Evolutionary conservation across 2,329 filamentous ascomycete genomes (phyloP).

Genomic region (Aphanocladium album): DNA sequence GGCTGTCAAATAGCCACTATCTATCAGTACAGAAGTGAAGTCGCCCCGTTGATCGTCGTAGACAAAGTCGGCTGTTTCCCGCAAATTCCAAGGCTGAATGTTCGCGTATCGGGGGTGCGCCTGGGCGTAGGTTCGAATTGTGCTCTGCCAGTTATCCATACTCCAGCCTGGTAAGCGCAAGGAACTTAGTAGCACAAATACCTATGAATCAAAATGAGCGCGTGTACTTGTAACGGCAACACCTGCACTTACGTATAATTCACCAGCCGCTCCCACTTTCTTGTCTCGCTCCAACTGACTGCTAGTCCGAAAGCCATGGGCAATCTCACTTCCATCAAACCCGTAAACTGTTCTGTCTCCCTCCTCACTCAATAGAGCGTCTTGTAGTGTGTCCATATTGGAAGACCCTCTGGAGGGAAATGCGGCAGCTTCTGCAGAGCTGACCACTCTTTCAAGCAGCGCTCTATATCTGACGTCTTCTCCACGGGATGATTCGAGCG

Average conservation of each 20-base stretch:
- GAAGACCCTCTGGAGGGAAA: not conserved
- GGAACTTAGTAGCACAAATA: constrained; percentile 33
- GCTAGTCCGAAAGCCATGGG: constrained; percentile 14
- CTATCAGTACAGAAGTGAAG: constrained; percentile 15
- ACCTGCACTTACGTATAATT: constrained; percentile 20
- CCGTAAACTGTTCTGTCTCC: not conserved
- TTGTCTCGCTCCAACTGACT: constrained; percentile 20
- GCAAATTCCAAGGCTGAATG: constrained; percentile 33
- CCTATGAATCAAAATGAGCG: constrained; percentile 23
- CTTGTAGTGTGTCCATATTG: not conserved
- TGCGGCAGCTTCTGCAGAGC: not conserved
- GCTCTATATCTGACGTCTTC: not conserved
- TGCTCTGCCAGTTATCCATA: constrained; percentile 41
- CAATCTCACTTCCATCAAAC: constrained; percentile 17
- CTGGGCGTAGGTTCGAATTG: constrained; percentile 34
- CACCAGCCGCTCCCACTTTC: constrained; percentile 21
- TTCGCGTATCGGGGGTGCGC: constrained; percentile 33
- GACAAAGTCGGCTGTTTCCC: constrained; percentile 41
- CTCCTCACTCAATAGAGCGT: not conserved
- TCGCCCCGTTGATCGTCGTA: constrained; percentile 25
- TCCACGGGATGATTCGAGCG: not conserved
- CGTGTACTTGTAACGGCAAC: not conserved
- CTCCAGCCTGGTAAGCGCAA: constrained; percentile 29
- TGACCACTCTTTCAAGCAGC: not conserved
- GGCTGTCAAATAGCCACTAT: constrained; percentile 11